Evolutionary conservation across 805 yeast species (phyloP), one percentile per base, ranked within the genome.

Genomic region (Kurtzmaniella fragi): DNA sequence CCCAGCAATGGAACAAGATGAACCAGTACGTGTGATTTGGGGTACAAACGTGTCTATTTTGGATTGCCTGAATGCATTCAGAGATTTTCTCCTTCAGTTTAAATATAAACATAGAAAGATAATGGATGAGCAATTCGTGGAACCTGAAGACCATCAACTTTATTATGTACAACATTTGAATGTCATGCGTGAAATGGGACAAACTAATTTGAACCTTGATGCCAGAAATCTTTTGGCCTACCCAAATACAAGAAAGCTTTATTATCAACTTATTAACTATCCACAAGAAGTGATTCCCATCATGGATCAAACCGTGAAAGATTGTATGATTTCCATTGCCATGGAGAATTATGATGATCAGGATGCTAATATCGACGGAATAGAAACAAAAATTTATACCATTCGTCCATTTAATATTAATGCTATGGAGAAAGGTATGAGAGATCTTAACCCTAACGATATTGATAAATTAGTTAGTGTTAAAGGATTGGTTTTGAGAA

Each of bases 221-320:
- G 82, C 91, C 2, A 73, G 75, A 47, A 88, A 93, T 60, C 66
- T 93, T 44, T 67, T 83, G 40, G 80, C 93, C 5, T 88, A 77
- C 54, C 81, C 84, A 3, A 73, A 81, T 25, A 81, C 97, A 4
- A 77, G 77, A 44, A 87, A 84, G 53, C 67, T 93, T 38, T 93
- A 85, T 62, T 76, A 85, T 54, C 96, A 91, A 61, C 68, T 93
- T 47, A 76, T 88, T 47, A 85, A 88, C 55, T 93, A 90, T 57
- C 99, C 99, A 0, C 97, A 90, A 59, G 99, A 93, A 70, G 87
- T 93, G 29, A 81, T 93, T 40, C 97, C 99, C 9, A 87, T 93
- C 51, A 90, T 93, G 97, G 99, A 93, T 71, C 96, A 90, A 55
- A 82, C 96, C 3, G 75, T 90, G 41, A 89, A 88, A 57, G 96